Conservation (phyloP, 495 filamentous ascomycete species). For the Penicillium taxi region DNA sequence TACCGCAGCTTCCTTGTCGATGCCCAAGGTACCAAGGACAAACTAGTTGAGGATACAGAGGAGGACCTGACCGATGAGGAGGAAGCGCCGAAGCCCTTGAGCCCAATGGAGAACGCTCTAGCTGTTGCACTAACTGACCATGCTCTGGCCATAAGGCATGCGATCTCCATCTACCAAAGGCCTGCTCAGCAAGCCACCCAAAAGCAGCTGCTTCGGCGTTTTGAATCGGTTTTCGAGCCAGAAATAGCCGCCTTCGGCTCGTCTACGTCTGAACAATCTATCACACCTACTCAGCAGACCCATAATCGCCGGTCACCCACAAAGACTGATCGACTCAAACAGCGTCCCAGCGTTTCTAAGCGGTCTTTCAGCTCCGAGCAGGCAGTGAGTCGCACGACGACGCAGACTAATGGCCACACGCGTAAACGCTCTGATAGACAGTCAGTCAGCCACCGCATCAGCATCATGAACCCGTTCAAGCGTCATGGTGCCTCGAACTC, state of each 20-base stretch:
- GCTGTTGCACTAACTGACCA: slow-evolving; percentile 84
- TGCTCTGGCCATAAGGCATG: slow-evolving; percentile 76
- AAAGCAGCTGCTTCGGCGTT: slow-evolving; percentile 43
- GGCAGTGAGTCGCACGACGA: slow-evolving; percentile 25
- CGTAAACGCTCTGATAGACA: slow-evolving; percentile 33
- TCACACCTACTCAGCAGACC: slow-evolving; percentile 18
- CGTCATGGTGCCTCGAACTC: slow-evolving; percentile 33
- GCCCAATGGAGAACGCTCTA: slow-evolving; percentile 73
- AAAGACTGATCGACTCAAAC: slow-evolving; percentile 19
- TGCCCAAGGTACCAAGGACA: slow-evolving; percentile 35
- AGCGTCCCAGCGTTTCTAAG: slow-evolving; percentile 16
- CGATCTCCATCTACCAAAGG: slow-evolving; percentile 58
- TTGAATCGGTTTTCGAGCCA: slow-evolving; percentile 45
- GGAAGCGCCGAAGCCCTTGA: slow-evolving; percentile 33
- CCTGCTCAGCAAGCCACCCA: slow-evolving; percentile 53
- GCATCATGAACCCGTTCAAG: slow-evolving; percentile 43
- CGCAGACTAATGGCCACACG: slow-evolving; percentile 22
- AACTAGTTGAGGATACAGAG: slow-evolving; percentile 40
- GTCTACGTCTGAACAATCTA: slow-evolving; percentile 18
- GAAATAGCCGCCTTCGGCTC: slow-evolving; percentile 25
- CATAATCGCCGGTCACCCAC: slow-evolving; percentile 17
- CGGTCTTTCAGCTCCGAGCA: slow-evolving; percentile 35
- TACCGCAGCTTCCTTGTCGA: slow-evolving; percentile 66
- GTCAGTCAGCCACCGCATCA: slow-evolving; percentile 41
- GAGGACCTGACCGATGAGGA: slow-evolving; percentile 41